Base-by-base conservation (phyloP, 176 grass and related monocot species). In the Bromus sterilis region DNA sequence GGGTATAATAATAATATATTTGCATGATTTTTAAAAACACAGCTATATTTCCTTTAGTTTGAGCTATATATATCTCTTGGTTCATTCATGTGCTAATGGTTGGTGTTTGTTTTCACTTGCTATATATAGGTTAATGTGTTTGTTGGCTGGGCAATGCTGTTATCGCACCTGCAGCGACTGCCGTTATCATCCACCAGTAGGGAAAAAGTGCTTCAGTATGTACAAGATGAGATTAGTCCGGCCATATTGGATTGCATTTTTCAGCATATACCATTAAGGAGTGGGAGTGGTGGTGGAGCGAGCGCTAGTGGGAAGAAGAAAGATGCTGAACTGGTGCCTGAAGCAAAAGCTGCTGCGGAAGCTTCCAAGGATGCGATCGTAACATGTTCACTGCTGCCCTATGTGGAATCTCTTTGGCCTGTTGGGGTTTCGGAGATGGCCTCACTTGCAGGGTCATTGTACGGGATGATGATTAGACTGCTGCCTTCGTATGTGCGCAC, bases 381-480 rank as follows among this genome's bases (percentile, higher is more conserved):
- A 58, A 86, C 88, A 33, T 89, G 84, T 66, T 94, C 92, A 6
- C n/a, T 94, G 61, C 71, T 73, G n/a, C 83, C 84, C 40, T 94
- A 85, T 55, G 53, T 98, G 36, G 84, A 98, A 64, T 93, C 90
- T 20, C 90, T 98, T 87, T 94, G 86, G 86, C 88, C 95, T 23
- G 65, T 91, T 64, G 90, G 84, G 16, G 89, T 71, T 24, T 60
- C 69, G 75, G 81, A 91, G 77, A 91, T 98, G 90, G 88, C 92
- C 33, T 92, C 95, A 71, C 84, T 94, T 75, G 92, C 95, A 56
- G 90, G 95, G 18, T 82, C 88, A 78, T 76, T 94, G 34, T 98
- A 98, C 36, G 95, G 92, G 75, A 93, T 93, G 88, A 98, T 98
- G 84, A 92, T 94, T 86, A 93, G 79, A 35, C 86, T 93, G 76